A percentile compares a stretch with the other conserved stretches of the same genome.
These are phyloP conservation scores for Sutorius eximius DNA, from an alignment of 1,284 basidiomycete genomes.

Conservation along the genomic window DNA sequence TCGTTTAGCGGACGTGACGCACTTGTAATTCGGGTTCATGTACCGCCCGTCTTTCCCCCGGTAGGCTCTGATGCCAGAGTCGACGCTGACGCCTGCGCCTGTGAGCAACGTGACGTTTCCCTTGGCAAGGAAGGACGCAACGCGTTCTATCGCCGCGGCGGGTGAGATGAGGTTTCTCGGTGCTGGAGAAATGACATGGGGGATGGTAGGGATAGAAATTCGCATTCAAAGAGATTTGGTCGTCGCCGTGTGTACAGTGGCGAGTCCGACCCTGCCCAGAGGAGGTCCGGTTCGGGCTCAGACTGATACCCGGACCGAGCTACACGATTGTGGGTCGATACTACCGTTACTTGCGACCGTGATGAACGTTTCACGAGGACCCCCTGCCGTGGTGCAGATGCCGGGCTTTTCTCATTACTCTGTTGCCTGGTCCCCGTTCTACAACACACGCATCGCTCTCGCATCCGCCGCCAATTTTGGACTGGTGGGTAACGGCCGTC, in stretches of 20 bases:
- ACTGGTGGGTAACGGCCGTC: slow-evolving; percentile 88
- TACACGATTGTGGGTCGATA: too few relatives aligned
- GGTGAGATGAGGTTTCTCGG: slow-evolving; percentile 46
- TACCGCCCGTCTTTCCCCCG: slow-evolving; percentile 81
- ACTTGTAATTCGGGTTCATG: slow-evolving; percentile 92
- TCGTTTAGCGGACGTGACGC: slow-evolving; percentile 22
- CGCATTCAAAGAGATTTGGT: slow-evolving; percentile 50
- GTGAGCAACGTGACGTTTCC: slow-evolving; percentile 78
- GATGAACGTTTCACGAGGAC: slow-evolving; percentile 46
- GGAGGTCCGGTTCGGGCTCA: not conserved
- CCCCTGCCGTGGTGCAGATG: slow-evolving; percentile 61
- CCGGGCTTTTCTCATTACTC: slow-evolving; percentile 88
- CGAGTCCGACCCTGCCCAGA: not conserved
- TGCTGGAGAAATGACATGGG: slow-evolving; percentile 51
- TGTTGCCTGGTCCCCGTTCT: slow-evolving; percentile 92
- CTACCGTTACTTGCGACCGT: not conserved
- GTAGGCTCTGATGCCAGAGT: slow-evolving; percentile 89
- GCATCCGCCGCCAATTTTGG: slow-evolving; percentile 95
- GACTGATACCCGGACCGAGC: not conserved
- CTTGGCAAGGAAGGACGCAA: slow-evolving; percentile 63
- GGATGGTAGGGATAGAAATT: slow-evolving; percentile 79
- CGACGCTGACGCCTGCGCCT: slow-evolving; percentile 90
- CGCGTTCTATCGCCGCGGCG: slow-evolving; percentile 59
- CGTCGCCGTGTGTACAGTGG: not conserved
- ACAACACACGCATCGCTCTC: slow-evolving; percentile 76